Evolutionary conservation across 371 early-diverging fungal genomes (phyloP).

Genomic region (Blastocladiella emersonii): DNA sequence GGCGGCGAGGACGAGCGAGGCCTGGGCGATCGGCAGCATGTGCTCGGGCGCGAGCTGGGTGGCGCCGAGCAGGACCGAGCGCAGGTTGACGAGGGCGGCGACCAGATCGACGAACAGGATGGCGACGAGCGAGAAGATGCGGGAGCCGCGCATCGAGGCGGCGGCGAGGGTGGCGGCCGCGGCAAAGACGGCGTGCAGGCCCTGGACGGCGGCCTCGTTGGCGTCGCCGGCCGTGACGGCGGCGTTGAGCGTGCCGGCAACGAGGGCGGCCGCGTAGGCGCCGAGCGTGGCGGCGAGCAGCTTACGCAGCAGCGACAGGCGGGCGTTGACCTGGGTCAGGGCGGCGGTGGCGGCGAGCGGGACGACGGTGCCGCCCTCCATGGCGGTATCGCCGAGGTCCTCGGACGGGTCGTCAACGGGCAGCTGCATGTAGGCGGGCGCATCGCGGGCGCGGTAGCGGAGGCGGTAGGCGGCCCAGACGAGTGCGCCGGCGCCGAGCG

Average conservation of each 20-base stretch:
- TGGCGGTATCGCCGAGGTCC: not conserved
- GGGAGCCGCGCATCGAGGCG: not conserved
- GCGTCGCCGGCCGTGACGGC: not conserved
- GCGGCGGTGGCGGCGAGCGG: not conserved
- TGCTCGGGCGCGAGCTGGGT: not conserved
- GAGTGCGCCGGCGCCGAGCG: not conserved
- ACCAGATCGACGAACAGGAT: not conserved
- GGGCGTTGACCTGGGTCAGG: not conserved
- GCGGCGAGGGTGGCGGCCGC: not conserved
- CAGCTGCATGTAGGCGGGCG: not conserved
- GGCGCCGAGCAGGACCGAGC: not conserved
- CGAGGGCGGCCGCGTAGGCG: not conserved
- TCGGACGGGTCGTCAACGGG: not conserved
- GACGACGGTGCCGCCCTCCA: not conserved
- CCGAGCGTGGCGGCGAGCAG: not conserved
- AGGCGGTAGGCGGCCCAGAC: not conserved
- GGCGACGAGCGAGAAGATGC: not conserved
- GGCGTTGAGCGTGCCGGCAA: not conserved
- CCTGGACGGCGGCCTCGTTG: not conserved
- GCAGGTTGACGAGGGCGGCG: not conserved
- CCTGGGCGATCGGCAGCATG: not conserved
- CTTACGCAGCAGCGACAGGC: not conserved
- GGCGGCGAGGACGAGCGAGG: not conserved
- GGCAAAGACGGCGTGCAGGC: not conserved
- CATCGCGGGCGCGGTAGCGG: not conserved